Percentiles rank a stretch among this genome's conserved stretches.
Evolutionary conservation across 2,329 filamentous ascomycete genomes (phyloP).

Genomic region (Hypomyces perniciosus): DNA sequence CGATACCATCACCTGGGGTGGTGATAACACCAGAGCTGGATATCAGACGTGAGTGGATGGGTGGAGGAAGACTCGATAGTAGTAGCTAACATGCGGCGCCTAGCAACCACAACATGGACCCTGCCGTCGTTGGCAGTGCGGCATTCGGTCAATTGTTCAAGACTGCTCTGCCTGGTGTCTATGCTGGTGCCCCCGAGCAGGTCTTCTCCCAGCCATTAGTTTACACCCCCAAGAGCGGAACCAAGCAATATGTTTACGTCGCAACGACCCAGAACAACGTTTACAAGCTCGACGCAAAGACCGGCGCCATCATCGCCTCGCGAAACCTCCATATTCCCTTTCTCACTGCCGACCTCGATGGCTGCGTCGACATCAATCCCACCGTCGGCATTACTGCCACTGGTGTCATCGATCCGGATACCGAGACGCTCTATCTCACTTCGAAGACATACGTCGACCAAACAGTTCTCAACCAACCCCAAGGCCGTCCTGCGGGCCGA

Average conservation of each 20-base stretch:
- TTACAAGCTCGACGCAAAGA: constrained; percentile 51
- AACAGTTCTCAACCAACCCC: constrained; percentile 20
- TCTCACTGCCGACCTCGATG: constrained; percentile 40
- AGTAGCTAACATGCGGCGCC: background rate
- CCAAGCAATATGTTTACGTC: constrained; percentile 48
- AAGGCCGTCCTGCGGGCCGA: constrained; percentile 29
- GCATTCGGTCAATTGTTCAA: constrained; percentile 52
- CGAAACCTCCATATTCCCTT: constrained; percentile 46
- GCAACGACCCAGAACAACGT: constrained; percentile 54
- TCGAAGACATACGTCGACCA: constrained; percentile 38
- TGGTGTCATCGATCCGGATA: constrained; percentile 39
- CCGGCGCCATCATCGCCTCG: constrained; percentile 42
- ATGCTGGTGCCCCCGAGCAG: constrained; percentile 43
- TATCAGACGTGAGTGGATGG: constrained; percentile 42
- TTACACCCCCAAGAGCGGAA: constrained; percentile 42
- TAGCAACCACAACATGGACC: constrained; percentile 58
- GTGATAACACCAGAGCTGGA: constrained; percentile 47
- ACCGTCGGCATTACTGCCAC: constrained; percentile 41
- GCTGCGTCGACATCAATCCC: constrained; percentile 45
- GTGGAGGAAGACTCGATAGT: background rate
- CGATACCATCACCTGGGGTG: constrained; percentile 55
- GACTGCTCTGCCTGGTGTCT: constrained; percentile 45
- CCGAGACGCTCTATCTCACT: constrained; percentile 39
- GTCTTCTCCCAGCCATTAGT: constrained; percentile 46
- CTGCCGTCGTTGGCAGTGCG: constrained; percentile 47